Evolutionary conservation across 305 asterid genomes (phyloP).

Genomic region (Solanum aculeatissimum): DNA sequence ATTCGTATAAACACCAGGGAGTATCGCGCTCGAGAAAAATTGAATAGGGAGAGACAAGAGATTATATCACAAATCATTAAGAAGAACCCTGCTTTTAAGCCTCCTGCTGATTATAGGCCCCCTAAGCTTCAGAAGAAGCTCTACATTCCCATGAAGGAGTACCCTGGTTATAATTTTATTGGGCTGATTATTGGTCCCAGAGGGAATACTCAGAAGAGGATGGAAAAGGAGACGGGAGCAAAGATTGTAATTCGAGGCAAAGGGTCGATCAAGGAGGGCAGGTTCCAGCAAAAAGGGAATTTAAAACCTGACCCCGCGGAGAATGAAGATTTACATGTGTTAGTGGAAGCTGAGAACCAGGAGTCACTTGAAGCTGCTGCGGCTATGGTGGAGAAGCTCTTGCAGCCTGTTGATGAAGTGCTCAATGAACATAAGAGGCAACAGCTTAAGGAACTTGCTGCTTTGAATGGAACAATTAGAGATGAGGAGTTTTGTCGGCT

Average conservation of each 20-base stretch:
- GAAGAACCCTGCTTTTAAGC: constrained; percentile 89
- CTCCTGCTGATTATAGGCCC: constrained; percentile 97
- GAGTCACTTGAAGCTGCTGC: constrained; percentile 91
- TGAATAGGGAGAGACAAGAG: constrained; percentile 89
- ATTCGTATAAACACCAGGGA: constrained; percentile 89
- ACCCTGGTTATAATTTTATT: constrained; percentile 86
- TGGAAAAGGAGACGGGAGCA: constrained; percentile 93
- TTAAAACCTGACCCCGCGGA: constrained; percentile 76
- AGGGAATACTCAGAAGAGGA: constrained; percentile 95
- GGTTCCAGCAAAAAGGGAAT: constrained; percentile 86
- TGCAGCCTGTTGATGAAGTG: constrained; percentile 98
- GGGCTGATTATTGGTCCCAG: constrained; percentile 93
- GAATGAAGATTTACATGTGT: constrained; percentile 90
- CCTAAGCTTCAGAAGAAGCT: constrained; percentile 92
- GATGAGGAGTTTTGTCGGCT: constrained; percentile 90
- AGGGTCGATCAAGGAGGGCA: constrained; percentile 93
- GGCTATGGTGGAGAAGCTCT: constrained; percentile 88
- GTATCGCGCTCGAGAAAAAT: constrained; percentile 78
- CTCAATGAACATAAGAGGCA: constrained; percentile 96
- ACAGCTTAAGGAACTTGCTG: constrained; percentile 94
- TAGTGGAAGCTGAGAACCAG: constrained; percentile 93
- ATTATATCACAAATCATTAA: constrained; percentile 75
- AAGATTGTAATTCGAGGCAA: constrained; percentile 95
- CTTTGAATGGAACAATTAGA: constrained; percentile 91
- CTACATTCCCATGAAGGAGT: constrained; percentile 89